Percentiles rank a stretch among this genome's conserved stretches.
Evolutionary conservation across 352 stramenopile species (phyloP).

Genomic region (Aphanomyces stellatus): DNA sequence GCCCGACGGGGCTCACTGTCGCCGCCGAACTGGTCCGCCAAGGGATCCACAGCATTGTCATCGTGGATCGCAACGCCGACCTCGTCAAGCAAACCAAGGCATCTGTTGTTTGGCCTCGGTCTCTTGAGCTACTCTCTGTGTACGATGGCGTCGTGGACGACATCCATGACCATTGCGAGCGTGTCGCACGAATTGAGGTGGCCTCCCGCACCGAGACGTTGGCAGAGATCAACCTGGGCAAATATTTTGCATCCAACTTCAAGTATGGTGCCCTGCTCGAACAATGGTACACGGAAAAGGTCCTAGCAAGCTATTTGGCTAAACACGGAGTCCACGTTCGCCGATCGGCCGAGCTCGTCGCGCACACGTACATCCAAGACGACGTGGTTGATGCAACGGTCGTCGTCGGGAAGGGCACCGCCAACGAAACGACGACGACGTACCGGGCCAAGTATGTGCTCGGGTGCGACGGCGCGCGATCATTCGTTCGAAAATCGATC

Average conservation of each 20-base stretch:
- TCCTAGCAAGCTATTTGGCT: neutral
- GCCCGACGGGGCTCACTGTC: neutral
- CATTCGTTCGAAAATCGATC: neutral
- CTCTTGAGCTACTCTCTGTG: neutral
- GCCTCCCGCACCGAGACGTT: neutral
- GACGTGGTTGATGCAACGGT: neutral
- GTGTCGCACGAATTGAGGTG: neutral
- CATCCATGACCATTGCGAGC: neutral
- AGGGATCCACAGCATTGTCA: neutral
- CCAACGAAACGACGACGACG: neutral
- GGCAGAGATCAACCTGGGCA: neutral
- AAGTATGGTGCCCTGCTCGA: neutral
- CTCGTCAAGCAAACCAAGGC: constrained; percentile 7
- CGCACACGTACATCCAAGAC: neutral
- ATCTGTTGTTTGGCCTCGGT: constrained; percentile 6
- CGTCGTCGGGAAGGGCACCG: neutral
- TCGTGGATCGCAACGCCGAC: neutral
- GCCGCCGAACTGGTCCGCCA: neutral
- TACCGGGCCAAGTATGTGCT: neutral
- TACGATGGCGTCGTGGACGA: constrained; percentile 4
- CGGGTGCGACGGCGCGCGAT: constrained; percentile 4
- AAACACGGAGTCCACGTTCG: neutral
- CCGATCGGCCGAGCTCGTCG: neutral
- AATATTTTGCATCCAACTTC: neutral
- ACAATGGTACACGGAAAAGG: constrained; percentile 8